Conservation (phyloP, 2,329 filamentous ascomycete species). For the Fusarium robinianum region DNA sequence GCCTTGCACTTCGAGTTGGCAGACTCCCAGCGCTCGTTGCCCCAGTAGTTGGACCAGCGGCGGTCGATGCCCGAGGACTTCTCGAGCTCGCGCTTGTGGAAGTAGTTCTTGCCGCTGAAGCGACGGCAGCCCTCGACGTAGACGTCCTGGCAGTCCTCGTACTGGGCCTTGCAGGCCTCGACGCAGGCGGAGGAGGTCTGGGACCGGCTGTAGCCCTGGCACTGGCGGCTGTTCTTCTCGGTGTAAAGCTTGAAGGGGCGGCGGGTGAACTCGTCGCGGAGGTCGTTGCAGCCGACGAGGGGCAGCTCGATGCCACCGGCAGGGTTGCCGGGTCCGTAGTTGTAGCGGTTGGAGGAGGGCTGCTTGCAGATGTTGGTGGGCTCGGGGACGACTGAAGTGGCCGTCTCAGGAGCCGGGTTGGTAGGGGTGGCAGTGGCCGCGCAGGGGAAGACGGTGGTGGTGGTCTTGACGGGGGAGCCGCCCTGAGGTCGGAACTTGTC, state of each 20-base stretch:
- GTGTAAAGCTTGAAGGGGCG: slow-evolving; percentile 60
- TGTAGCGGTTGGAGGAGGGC: slow-evolving; percentile 60
- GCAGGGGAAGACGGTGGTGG: slow-evolving; percentile 44
- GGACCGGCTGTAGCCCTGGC: slow-evolving; percentile 49
- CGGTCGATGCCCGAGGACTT: slow-evolving; percentile 32
- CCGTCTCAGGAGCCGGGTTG: slow-evolving; percentile 39
- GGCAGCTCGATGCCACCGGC: slow-evolving; percentile 58
- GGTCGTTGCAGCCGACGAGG: slow-evolving; percentile 59
- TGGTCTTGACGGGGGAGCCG: slow-evolving; percentile 41
- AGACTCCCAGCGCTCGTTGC: slow-evolving; percentile 40
- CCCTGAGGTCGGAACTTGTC: slow-evolving; percentile 47
- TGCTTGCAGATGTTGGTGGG: slow-evolving; percentile 59
- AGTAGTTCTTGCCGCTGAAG: slow-evolving; percentile 35
- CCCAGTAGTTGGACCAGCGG: slow-evolving; percentile 35
- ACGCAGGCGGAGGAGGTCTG: slow-evolving; percentile 49
- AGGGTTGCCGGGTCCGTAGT: slow-evolving; percentile 68
- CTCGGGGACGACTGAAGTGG: slow-evolving; percentile 48
- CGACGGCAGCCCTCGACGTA: slow-evolving; percentile 56
- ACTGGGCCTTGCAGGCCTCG: slow-evolving; percentile 59
- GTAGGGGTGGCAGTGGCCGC: slow-evolving; percentile 36
- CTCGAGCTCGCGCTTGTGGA: slow-evolving; percentile 35
- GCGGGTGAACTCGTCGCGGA: slow-evolving; percentile 46
- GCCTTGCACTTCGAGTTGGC: slow-evolving; percentile 50
- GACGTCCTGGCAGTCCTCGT: slow-evolving; percentile 50
- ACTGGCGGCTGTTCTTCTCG: slow-evolving; percentile 47